Conservation (phyloP, 2,329 filamentous ascomycete genomes). For the Teratosphaeria viscida region DNA sequence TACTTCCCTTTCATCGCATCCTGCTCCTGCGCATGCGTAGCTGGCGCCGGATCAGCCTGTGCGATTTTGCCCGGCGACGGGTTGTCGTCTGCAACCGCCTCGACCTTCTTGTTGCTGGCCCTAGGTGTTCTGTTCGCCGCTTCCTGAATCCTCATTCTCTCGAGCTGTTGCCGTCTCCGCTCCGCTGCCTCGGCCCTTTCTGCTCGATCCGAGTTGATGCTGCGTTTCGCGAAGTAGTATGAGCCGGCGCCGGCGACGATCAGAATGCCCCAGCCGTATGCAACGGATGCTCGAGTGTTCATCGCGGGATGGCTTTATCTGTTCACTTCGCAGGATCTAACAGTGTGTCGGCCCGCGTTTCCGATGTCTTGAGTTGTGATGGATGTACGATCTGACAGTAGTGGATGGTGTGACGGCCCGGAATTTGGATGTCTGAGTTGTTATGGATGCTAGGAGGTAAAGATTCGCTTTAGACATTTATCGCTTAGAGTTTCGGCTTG, state of each 20-base stretch:
- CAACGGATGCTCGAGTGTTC: no score
- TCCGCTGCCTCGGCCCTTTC: slow-evolving; percentile 60
- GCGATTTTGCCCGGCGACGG: not conserved
- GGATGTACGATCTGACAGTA: slow-evolving; percentile 6
- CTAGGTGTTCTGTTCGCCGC: slow-evolving; percentile 4
- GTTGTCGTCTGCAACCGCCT: slow-evolving; percentile 23
- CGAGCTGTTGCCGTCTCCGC: slow-evolving; percentile 30
- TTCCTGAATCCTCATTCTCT: slow-evolving; percentile 17
- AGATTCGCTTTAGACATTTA: no score
- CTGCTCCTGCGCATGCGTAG: slow-evolving; percentile 55
- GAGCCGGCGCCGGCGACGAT: slow-evolving; percentile 81
- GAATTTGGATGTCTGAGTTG: no score
- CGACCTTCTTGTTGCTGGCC: slow-evolving; percentile 5
- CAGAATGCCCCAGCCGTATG: slow-evolving; percentile 65
- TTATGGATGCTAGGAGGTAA: no score
- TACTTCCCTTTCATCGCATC: slow-evolving; percentile 69
- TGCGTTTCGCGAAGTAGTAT: slow-evolving; percentile 91
- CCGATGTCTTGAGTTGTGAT: no score
- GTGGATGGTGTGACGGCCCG: not conserved
- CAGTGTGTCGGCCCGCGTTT: no score
- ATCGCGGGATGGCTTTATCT: not conserved
- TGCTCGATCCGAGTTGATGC: slow-evolving; percentile 82
- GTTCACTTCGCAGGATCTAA: slow-evolving; percentile 8
- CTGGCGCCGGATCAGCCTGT: no score
- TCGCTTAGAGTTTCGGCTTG: no score